These are phyloP conservation scores for Hibiscus trionum DNA, from an alignment of 345 rosid genomes.

Conservation along the genomic window DNA sequence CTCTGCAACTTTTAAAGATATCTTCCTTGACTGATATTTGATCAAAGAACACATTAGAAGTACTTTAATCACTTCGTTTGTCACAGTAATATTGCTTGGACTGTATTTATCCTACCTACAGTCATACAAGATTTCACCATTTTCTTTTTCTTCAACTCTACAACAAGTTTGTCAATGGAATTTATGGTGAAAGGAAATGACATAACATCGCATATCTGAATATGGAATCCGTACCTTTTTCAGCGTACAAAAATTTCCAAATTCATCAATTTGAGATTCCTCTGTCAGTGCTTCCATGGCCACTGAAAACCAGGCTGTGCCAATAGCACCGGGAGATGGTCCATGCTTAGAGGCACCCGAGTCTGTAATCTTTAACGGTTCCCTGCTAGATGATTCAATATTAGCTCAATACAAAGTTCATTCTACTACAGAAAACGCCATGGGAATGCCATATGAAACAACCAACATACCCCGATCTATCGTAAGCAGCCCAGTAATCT, in stretches of 20 bases:
- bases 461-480: constrained; percentile 40
- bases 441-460: neutral
- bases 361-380: constrained; percentile 30
- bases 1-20: no score
- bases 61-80: no score
- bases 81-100: no score
- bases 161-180: no score
- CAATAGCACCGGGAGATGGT: constrained; percentile 8
- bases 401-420: neutral
- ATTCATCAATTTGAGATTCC: constrained; percentile 18
- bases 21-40: no score
- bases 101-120: neutral
- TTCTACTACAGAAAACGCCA: neutral
- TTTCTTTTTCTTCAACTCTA: no score
- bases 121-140: neutral
- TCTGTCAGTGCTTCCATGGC: constrained; percentile 22
- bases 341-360: constrained; percentile 16
- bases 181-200: neutral
- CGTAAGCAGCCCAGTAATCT: constrained; percentile 60
- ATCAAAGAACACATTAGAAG: no score
- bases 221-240: constrained; percentile 24
- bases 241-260: neutral
- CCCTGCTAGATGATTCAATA: constrained; percentile 23
- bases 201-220: neutral
- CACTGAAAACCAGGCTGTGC: constrained; percentile 14